A percentile compares a stretch with the other conserved stretches of the same genome.
Conservation (phyloP, 495 filamentous ascomycete genomes). For the Astrocystis sublimbata region DNA sequence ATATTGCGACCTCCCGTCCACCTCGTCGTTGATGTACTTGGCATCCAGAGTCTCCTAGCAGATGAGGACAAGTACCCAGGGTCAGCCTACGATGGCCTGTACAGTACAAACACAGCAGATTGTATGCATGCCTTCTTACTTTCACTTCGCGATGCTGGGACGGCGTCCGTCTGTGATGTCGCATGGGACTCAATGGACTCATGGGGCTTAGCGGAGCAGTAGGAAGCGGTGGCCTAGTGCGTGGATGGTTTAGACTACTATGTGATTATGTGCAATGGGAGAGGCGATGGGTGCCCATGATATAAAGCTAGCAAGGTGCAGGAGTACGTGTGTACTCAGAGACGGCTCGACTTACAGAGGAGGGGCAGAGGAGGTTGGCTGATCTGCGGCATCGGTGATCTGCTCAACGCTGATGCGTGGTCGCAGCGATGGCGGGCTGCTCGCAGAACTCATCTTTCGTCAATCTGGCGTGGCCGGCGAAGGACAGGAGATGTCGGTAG, state of each 20-base stretch:
- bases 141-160: slow-evolving; percentile 73
- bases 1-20: slow-evolving; percentile 72
- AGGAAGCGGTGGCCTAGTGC: slow-evolving; percentile 41
- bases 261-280: slow-evolving; percentile 12
- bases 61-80: slow-evolving; percentile 12
- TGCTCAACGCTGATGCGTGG: slow-evolving; percentile 44
- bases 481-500: slow-evolving; percentile 10
- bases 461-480: slow-evolving; percentile 12
- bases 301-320: slow-evolving; percentile 2
- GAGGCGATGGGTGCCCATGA: slow-evolving; percentile 12
- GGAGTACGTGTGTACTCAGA: too few species aligned
- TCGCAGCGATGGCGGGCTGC: slow-evolving; percentile 26
- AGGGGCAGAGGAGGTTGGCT: slow-evolving; percentile 23
- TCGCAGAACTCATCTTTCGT: slow-evolving; percentile 12
- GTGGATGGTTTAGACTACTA: slow-evolving; percentile 14
- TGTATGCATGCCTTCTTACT: slow-evolving; percentile 37
- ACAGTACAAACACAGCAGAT: slow-evolving; percentile 26
- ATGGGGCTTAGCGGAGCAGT: slow-evolving; percentile 49
- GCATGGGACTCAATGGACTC: slow-evolving; percentile 60
- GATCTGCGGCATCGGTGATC: slow-evolving; percentile 24
- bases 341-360: slow-evolving; percentile 34
- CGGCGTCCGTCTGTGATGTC: slow-evolving; percentile 74
- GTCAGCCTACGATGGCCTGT: slow-evolving; percentile 3
- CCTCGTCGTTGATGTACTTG: slow-evolving; percentile 79
- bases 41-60: slow-evolving; percentile 88